phyloP scores from a whole-genome alignment of 2,329 filamentous ascomycete genomes.

The Pestalotiopsis sp. region DNA sequence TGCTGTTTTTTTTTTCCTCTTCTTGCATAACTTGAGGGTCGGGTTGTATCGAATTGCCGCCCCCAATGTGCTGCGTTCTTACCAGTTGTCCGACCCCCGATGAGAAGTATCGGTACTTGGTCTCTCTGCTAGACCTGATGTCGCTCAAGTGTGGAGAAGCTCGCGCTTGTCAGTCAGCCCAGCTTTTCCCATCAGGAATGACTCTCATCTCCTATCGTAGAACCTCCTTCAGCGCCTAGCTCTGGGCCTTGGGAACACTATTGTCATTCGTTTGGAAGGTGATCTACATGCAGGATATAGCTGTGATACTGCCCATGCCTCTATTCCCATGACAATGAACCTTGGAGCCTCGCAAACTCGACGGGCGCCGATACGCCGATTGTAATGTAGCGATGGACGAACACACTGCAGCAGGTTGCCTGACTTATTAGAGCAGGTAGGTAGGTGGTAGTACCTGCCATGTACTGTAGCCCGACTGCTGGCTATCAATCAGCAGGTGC shows the following conservation, averaged over 20 bases:
- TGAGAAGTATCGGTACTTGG: background rate
- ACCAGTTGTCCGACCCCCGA: background rate
- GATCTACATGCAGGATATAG: background rate
- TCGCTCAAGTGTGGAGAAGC: background rate
- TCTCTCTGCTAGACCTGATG: background rate
- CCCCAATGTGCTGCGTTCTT: background rate
- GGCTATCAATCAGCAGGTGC: too few species aligned
- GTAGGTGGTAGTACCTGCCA: too few species aligned
- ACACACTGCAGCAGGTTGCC: background rate
- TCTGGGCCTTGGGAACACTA: too few species aligned
- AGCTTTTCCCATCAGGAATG: too few species aligned
- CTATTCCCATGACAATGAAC: background rate
- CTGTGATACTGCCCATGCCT: background rate
- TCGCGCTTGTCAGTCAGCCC: background rate
- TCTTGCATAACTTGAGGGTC: constrained; percentile 1
- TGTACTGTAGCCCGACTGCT: too few species aligned
- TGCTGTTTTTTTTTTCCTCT: background rate
- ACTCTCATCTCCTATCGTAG: too few species aligned
- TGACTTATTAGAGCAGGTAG: background rate
- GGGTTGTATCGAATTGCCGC: constrained; percentile 1
- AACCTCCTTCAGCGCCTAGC: too few species aligned
- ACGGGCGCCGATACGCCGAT: constrained; percentile 1
- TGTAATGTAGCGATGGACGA: background rate
- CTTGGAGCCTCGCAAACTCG: background rate
- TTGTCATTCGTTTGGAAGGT: too few species aligned